These are phyloP conservation scores for Avena atlantica DNA, from an alignment of 176 grass and related monocot genomes.

Conservation along the genomic window DNA sequence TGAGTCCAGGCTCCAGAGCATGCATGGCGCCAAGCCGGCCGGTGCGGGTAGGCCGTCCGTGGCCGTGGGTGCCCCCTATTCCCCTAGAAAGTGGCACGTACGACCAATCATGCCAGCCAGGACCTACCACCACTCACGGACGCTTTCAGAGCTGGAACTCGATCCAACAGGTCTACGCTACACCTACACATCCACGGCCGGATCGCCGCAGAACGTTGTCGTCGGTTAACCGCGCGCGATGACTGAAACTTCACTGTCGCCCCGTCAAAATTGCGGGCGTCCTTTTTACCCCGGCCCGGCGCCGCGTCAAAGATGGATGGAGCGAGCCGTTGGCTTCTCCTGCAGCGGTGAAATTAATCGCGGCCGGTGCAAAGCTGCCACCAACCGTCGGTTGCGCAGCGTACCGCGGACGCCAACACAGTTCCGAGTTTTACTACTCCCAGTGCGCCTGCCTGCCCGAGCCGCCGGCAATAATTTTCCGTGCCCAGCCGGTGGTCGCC, in stretches of 20 bases:
- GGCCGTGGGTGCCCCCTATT: background rate
- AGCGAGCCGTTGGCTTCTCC: background rate
- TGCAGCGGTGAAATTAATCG: background rate
- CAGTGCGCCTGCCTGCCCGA: too few species aligned
- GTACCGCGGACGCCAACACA: too few species aligned
- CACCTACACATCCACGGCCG: background rate
- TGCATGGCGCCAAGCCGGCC: background rate
- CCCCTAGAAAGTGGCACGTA: background rate
- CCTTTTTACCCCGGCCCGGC: too few species aligned
- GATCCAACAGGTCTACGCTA: background rate
- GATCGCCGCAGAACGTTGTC: background rate
- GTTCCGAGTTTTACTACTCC: too few species aligned
- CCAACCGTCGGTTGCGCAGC: slow-evolving; percentile 21
- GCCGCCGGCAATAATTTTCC: too few species aligned
- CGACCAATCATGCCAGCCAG: background rate
- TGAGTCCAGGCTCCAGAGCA: background rate
- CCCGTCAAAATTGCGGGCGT: too few species aligned
- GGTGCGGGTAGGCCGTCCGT: background rate
- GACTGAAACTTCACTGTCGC: too few species aligned
- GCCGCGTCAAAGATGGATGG: too few species aligned
- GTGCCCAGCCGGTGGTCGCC: too few species aligned
- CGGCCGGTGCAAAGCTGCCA: too few species aligned
- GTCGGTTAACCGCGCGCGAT: too few species aligned
- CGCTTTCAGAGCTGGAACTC: background rate
- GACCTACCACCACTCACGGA: background rate